Conservation (phyloP, 805 yeast genomes). For the Pichia insulana region DNA sequence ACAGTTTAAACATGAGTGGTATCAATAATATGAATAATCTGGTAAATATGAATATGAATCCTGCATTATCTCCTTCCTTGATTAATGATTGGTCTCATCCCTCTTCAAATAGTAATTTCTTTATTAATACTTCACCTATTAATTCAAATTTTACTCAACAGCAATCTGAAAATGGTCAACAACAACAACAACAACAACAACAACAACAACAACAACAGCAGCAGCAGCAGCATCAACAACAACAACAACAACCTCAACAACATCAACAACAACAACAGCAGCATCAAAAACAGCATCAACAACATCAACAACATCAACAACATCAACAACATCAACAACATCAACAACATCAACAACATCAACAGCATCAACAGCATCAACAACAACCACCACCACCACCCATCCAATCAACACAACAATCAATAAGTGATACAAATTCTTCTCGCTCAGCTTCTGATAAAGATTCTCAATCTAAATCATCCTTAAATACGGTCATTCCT, state of each 20-base stretch:
- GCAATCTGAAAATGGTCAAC: not conserved
- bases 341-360: slow-evolving; percentile 7
- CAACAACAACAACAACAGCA: slow-evolving; percentile 6
- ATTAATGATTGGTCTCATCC: slow-evolving; percentile 12
- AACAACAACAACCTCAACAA: slow-evolving; percentile 5
- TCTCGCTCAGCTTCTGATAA: slow-evolving; percentile 7
- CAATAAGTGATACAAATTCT: too few species aligned
- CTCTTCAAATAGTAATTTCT: not conserved
- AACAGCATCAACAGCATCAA: slow-evolving; percentile 7
- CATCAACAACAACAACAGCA: slow-evolving; percentile 5
- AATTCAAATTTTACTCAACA: too few species aligned
- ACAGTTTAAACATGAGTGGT: too few species aligned
- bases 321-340: slow-evolving; percentile 9
- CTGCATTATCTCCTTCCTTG: slow-evolving; percentile 1
- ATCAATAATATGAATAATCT: not conserved
- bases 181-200: slow-evolving; percentile 9
- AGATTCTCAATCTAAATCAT: too few species aligned
- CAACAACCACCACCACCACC: slow-evolving; percentile 4
- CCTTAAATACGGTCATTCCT: slow-evolving; percentile 27
- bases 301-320: slow-evolving; percentile 3
- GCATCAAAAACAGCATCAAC: slow-evolving; percentile 7
- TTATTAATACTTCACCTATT: too few species aligned
- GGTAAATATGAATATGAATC: slow-evolving; percentile 1
- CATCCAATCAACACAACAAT: slow-evolving; percentile 3
- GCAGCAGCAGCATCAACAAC: slow-evolving; percentile 7